Percentiles rank a stretch among this genome's conserved stretches.
phyloP scores from a whole-genome alignment of 495 filamentous ascomycete species.

The Neurospora sp. region DNA sequence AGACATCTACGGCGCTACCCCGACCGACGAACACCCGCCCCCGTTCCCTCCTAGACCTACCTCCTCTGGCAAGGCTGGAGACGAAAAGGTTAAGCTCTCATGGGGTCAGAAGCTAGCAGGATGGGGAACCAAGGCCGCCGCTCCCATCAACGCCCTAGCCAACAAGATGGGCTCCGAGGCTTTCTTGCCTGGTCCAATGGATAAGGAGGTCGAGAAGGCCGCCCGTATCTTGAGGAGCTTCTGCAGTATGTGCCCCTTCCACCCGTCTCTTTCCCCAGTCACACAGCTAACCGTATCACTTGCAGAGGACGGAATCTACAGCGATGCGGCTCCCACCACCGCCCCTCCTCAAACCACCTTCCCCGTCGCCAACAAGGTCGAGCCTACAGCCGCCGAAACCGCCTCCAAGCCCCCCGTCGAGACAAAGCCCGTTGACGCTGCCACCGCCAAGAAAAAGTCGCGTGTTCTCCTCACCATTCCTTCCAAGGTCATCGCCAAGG shows the following conservation, averaged over 20 bases:
- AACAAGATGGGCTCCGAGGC: slow-evolving; percentile 53
- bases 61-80: slow-evolving; percentile 5
- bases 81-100: slow-evolving; percentile 8
- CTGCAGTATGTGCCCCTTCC: slow-evolving; percentile 43
- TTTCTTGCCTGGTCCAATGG: slow-evolving; percentile 68
- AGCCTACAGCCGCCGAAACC: slow-evolving; percentile 1
- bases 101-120: slow-evolving; percentile 18
- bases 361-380: slow-evolving; percentile 2
- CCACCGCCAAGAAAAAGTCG: slow-evolving; percentile 17
- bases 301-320: slow-evolving; percentile 25
- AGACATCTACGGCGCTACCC: slow-evolving; percentile 21
- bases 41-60: slow-evolving; percentile 5
- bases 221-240: slow-evolving; percentile 72
- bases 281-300: neutral
- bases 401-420: neutral
- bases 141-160: slow-evolving; percentile 57
- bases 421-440: neutral
- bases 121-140: slow-evolving; percentile 32
- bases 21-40: slow-evolving; percentile 14
- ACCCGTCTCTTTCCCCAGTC: too few species aligned
- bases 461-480: slow-evolving; percentile 59
- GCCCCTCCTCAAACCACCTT: slow-evolving; percentile 5
- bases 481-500: slow-evolving; percentile 57
- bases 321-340: slow-evolving; percentile 7
- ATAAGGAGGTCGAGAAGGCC: slow-evolving; percentile 80